These are phyloP conservation scores for Diplosphaera chodatii DNA, from an alignment of 139 green algal genomes.

Conservation along the genomic window DNA sequence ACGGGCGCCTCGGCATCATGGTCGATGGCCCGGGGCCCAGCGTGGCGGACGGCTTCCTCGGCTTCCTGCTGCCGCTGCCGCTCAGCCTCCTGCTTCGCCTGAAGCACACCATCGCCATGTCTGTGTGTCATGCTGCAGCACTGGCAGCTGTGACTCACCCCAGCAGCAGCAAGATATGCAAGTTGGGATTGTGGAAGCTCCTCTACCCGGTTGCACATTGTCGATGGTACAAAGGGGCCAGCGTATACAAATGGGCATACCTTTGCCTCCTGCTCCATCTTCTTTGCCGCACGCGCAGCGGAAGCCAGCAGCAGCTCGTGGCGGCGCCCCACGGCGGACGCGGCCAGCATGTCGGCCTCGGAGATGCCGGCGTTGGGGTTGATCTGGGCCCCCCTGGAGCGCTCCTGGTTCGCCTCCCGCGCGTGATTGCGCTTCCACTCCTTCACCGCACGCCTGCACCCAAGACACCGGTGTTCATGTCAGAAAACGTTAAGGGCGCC, in stretches of 20 bases:
- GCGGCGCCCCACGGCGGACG: slow-evolving; percentile 10
- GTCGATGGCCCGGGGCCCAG: background rate
- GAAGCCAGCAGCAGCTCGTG: background rate
- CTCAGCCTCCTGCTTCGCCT: background rate
- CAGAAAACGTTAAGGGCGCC: no score
- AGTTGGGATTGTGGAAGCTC: no score
- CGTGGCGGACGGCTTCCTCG: background rate
- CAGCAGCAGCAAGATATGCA: no score
- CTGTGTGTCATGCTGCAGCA: no score
- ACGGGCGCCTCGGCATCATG: background rate
- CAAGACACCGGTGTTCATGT: no score
- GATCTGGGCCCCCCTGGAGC: slow-evolving; percentile 1
- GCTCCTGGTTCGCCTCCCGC: slow-evolving; percentile 15
- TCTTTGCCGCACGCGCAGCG: no score
- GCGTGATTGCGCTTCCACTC: slow-evolving; percentile 16
- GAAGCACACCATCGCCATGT: background rate
- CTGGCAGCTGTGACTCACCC: no score
- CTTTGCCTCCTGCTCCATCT: background rate
- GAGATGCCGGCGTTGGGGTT: background rate
- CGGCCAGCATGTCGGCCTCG: slow-evolving; percentile 16
- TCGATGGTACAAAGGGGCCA: no score
- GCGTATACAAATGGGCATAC: background rate
- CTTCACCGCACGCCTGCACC: slow-evolving; percentile 2
- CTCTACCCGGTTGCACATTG: no score
- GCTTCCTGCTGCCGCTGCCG: slow-evolving; percentile 2